Base-by-base conservation (phyloP, 345 rosid genomes). In the Eucalyptus sp. region DNA sequence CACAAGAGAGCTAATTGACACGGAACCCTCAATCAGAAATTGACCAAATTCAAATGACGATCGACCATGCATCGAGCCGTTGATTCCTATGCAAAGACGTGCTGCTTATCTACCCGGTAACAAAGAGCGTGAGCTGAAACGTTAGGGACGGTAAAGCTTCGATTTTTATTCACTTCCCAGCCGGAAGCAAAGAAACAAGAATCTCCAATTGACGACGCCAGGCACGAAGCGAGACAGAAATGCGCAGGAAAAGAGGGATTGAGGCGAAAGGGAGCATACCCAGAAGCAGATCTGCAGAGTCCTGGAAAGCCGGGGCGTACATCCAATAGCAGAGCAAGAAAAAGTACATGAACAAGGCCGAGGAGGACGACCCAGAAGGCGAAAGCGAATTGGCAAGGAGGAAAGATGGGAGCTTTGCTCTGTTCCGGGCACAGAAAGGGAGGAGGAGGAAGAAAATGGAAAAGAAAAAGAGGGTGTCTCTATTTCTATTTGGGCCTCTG, bases 201-300 rank as follows among this genome's bases (percentile, higher is more conserved):
- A 50, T 86, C 44, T 51, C 87, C 62, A 86, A 86, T 86, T 50
- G 11, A 20, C 48, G 43, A 41, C 48, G 11, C 83, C 22, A 22
- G 27, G 37, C 46, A n/a, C 54, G 46, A 10, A 64, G 87, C 33
- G n/a, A 52, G 41, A 29, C 68, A n/a, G 31, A 56, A 60, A 37
- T 25, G n/a, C 4, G 50, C 18, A 33, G 7, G 18, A 62, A 87
- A 12, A n/a, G 25, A 52, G 71, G 71, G 86, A 50, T 44, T 12
- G 10, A 52, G 71, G 16, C 24, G 50, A 66, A 13, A 89, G 18
- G 41, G 17, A 37, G 88, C 91, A 60, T 91, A 91, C 92, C 90
- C 90, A 88, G 92, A 91, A 86, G 87, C 60, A 86, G 87, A 86
- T 86, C 87, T 56, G 62, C 56, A 86, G 56, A 50, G 37, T 50